Percentiles rank a stretch among this genome's conserved stretches.
These are phyloP conservation scores for Amorphotheca resinae DNA, from an alignment of 495 filamentous ascomycete species.

Conservation along the genomic window DNA sequence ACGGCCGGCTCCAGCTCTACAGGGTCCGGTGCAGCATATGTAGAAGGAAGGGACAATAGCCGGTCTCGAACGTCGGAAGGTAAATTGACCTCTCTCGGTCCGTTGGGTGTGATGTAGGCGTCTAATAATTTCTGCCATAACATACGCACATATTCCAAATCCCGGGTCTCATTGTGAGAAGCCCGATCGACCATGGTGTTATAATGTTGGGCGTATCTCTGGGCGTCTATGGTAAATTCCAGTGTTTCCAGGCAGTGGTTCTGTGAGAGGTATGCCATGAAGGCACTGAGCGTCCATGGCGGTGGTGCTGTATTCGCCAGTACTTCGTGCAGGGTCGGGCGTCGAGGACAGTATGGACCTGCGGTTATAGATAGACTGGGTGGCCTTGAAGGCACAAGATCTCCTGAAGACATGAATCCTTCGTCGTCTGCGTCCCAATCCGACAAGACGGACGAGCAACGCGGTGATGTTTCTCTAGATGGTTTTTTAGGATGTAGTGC, in stretches of 20 bases:
- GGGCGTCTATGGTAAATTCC: constrained; percentile 93
- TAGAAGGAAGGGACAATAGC: constrained; percentile 51
- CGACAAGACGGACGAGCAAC: constrained; percentile 24
- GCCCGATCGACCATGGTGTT: constrained; percentile 32
- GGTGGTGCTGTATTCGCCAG: constrained; percentile 75
- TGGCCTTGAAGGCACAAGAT: constrained; percentile 37
- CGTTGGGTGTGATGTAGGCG: constrained; percentile 68
- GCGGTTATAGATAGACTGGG: constrained; percentile 48
- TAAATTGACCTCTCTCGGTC: constrained; percentile 85
- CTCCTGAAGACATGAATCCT: constrained; percentile 37
- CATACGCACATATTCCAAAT: constrained; percentile 59
- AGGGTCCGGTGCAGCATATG: constrained; percentile 58
- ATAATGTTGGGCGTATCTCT: constrained; percentile 75
- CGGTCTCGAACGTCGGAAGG: constrained; percentile 73
- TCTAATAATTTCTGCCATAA: constrained; percentile 56
- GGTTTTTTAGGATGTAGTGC: constrained; percentile 29
- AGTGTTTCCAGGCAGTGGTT: constrained; percentile 96
- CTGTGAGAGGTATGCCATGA: constrained; percentile 94
- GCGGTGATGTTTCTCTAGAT: constrained; percentile 25
- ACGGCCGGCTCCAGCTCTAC: constrained; percentile 79
- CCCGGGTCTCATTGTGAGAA: constrained; percentile 32
- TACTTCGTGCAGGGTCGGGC: constrained; percentile 77
- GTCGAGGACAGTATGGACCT: constrained; percentile 55
- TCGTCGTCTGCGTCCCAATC: constrained; percentile 51
- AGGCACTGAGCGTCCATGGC: constrained; percentile 86